A percentile compares a stretch with the other conserved stretches of the same genome.
Evolutionary conservation across 352 stramenopile genomes (phyloP).

Genomic region (Nothophytophthora sp.): DNA sequence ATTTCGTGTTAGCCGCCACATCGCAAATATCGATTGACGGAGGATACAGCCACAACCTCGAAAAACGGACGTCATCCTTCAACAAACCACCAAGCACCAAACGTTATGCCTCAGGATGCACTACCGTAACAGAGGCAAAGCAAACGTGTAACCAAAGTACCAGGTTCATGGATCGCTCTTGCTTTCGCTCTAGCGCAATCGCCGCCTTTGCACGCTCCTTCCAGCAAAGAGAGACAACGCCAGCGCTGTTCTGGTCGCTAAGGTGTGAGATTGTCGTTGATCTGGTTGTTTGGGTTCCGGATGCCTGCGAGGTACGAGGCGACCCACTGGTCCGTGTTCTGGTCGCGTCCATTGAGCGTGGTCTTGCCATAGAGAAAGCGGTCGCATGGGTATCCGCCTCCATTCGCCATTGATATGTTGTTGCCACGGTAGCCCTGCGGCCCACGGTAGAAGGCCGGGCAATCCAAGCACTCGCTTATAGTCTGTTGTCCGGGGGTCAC

Average conservation of each 20-base stretch:
- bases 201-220: no score
- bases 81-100: no score
- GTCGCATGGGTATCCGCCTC: conserved; percentile 67
- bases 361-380: conserved; percentile 54
- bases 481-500: conserved; percentile 52
- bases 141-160: no score
- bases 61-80: no score
- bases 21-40: no score
- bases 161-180: no score
- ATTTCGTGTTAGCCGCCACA: no score
- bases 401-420: conserved; percentile 28
- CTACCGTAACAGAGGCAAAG: no score
- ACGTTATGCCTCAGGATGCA: no score
- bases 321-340: conserved; percentile 23
- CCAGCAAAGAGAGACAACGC: no score
- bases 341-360: conserved; percentile 39
- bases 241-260: conserved; percentile 4
- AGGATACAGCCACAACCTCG: no score
- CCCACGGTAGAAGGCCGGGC: conserved; percentile 55
- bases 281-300: conserved; percentile 20
- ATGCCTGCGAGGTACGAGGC: conserved; percentile 31
- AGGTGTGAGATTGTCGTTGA: conserved; percentile 29
- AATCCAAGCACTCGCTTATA: conserved; percentile 65
- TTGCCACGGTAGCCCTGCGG: conserved; percentile 62
- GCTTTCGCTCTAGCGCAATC: no score